These are phyloP conservation scores for Pyronema domesticum DNA, from an alignment of 495 filamentous ascomycete species.

Conservation along the genomic window DNA sequence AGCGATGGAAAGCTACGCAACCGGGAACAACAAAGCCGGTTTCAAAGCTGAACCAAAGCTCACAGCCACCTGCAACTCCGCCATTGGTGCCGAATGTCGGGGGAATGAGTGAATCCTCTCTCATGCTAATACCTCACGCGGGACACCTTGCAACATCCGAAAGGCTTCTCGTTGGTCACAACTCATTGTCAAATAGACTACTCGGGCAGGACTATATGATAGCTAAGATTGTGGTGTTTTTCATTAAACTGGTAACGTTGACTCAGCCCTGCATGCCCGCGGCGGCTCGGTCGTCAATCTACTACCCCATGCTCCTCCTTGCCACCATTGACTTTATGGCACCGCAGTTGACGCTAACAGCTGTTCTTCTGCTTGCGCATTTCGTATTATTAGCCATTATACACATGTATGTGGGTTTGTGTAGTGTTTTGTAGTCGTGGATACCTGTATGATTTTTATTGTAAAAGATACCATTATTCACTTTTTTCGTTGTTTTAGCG, in stretches of 20 bases:
- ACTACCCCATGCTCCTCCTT: conserved; percentile 42
- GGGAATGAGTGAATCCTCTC: conserved; percentile 23
- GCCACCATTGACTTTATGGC: conserved; percentile 35
- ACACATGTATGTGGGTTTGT: background rate
- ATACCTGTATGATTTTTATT: no score
- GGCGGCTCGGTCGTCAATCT: conserved; percentile 39
- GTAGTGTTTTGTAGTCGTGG: background rate
- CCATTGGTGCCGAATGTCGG: background rate
- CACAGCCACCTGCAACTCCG: background rate
- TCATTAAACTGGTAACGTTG: conserved; percentile 36
- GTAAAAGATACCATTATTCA: no score
- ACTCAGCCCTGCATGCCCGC: conserved; percentile 43
- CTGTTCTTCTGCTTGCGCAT: background rate
- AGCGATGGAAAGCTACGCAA: background rate
- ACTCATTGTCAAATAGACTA: background rate
- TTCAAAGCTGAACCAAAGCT: background rate
- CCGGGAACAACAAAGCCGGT: background rate
- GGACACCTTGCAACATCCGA: conserved; percentile 22
- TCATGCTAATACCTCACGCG: conserved; percentile 42
- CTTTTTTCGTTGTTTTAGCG: no score
- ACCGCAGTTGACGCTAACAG: background rate
- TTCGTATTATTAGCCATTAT: background rate
- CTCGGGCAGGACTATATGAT: conserved; percentile 18
- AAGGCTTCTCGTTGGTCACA: conserved; percentile 14
- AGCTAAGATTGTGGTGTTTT: conserved; percentile 33